phyloP scores from a whole-genome alignment of 148 eudicot genomes.

The Camellia sinensis region DNA sequence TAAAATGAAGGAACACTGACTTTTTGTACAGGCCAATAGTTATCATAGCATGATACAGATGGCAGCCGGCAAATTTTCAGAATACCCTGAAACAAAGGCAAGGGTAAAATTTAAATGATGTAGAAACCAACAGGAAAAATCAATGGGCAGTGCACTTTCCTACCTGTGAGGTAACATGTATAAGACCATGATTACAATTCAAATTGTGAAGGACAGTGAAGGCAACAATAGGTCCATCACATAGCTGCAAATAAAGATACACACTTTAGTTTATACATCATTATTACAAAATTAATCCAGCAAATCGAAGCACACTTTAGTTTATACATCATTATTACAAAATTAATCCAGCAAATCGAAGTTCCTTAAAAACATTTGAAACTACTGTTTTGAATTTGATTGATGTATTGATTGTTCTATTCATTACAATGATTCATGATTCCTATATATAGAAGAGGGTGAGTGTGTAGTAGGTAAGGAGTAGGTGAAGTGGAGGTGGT shows the following conservation, averaged over 20 bases:
- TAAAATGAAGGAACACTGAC: conserved; percentile 26
- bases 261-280: not conserved
- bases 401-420: too few relatives aligned
- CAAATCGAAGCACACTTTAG: not conserved
- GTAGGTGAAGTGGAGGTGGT: too few relatives aligned
- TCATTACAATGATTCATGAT: too few relatives aligned
- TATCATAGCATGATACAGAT: conserved; percentile 68
- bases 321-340: not conserved
- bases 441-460: too few relatives aligned
- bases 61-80: conserved; percentile 92
- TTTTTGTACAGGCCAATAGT: conserved; percentile 97
- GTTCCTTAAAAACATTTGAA: not conserved
- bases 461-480: too few relatives aligned
- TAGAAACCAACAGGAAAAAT: not conserved
- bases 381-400: not conserved
- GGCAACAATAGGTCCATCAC: conserved; percentile 90
- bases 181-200: conserved; percentile 94
- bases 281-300: not conserved
- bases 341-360: not conserved
- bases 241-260: conserved; percentile 52
- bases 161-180: conserved; percentile 89
- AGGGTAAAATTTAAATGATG: not conserved
- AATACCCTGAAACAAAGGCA: conserved; percentile 52
- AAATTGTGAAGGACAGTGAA: conserved; percentile 97
- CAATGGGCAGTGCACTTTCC: conserved; percentile 11